phyloP scores from a whole-genome alignment of 257 asterid genomes.

The Mentha longifolia region DNA sequence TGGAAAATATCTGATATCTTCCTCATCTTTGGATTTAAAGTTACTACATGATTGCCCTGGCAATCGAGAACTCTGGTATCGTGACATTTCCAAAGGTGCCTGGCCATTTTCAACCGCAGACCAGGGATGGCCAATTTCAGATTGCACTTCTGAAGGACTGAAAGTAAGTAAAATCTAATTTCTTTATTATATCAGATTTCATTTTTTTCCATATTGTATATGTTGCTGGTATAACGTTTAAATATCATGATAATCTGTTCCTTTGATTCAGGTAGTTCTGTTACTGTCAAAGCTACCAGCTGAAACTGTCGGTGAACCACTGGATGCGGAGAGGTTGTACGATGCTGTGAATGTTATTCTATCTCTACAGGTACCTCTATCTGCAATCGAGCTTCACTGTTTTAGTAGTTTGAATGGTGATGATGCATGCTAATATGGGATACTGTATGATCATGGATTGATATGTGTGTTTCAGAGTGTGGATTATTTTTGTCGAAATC shows the following conservation, averaged over 20 bases:
- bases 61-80: slow-evolving; percentile 73
- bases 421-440: slow-evolving; percentile 3
- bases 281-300: slow-evolving; percentile 72
- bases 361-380: slow-evolving; percentile 79
- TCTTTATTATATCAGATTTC: too few relatives aligned
- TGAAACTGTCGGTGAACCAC: slow-evolving; percentile 78
- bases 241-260: slow-evolving; percentile 2
- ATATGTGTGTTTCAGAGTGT: too few relatives aligned
- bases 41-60: slow-evolving; percentile 90
- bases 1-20: slow-evolving; percentile 17
- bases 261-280: slow-evolving; percentile 62
- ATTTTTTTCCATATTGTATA: too few relatives aligned
- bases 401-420: slow-evolving; percentile 5
- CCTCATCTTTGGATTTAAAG: slow-evolving; percentile 45
- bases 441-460: neutral
- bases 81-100: slow-evolving; percentile 99
- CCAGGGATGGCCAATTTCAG: slow-evolving; percentile 99
- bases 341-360: slow-evolving; percentile 90
- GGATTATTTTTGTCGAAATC: too few relatives aligned
- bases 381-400: slow-evolving; percentile 9
- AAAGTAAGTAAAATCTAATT: slow-evolving; percentile 53
- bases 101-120: slow-evolving; percentile 99
- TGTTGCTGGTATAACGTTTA: too few relatives aligned
- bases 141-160: slow-evolving; percentile 98
- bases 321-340: slow-evolving; percentile 63